Percentiles rank a stretch among this genome's conserved stretches.
These are phyloP conservation scores for Bisporella sp. DNA, from an alignment of 2,329 filamentous ascomycete genomes.

Conservation along the genomic window DNA sequence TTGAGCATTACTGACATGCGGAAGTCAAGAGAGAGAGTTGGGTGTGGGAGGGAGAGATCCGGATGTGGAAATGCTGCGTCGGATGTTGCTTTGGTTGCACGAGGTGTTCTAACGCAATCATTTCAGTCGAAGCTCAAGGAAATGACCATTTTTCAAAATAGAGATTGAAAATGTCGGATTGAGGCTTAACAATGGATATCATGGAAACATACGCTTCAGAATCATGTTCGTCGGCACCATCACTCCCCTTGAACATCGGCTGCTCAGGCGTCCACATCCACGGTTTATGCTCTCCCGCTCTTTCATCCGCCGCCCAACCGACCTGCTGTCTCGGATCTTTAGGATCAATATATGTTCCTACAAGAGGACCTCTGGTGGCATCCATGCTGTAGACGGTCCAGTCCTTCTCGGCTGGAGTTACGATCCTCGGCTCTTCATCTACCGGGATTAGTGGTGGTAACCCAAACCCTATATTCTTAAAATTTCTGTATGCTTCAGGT, in stretches of 20 bases:
- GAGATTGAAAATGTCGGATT: too few species aligned
- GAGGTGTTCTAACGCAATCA: too few species aligned
- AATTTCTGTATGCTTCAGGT: constrained; percentile 2
- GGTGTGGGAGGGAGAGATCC: constrained; percentile 30
- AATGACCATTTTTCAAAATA: too few species aligned
- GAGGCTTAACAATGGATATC: too few species aligned
- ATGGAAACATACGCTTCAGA: too few species aligned
- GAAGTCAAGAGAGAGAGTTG: constrained; percentile 42
- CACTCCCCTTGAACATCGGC: too few species aligned
- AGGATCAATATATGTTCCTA: constrained; percentile 8
- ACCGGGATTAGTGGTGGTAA: neutral
- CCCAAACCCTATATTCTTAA: neutral
- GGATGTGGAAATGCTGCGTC: constrained; percentile 4
- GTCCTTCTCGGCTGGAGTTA: constrained; percentile 1
- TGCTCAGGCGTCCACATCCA: too few species aligned
- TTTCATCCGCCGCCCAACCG: too few species aligned
- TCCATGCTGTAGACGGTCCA: constrained; percentile 16
- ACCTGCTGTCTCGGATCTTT: neutral
- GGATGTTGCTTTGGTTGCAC: too few species aligned
- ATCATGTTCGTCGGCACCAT: too few species aligned
- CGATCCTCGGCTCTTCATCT: neutral
- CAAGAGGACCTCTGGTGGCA: neutral
- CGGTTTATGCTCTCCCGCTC: too few species aligned
- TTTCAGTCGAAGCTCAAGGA: too few species aligned
- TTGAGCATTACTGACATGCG: constrained; percentile 41